Percentiles rank a stretch among this genome's conserved stretches.
phyloP scores from a whole-genome alignment of 371 early-diverging fungal genomes.

The Lichtheimia ramosa region DNA sequence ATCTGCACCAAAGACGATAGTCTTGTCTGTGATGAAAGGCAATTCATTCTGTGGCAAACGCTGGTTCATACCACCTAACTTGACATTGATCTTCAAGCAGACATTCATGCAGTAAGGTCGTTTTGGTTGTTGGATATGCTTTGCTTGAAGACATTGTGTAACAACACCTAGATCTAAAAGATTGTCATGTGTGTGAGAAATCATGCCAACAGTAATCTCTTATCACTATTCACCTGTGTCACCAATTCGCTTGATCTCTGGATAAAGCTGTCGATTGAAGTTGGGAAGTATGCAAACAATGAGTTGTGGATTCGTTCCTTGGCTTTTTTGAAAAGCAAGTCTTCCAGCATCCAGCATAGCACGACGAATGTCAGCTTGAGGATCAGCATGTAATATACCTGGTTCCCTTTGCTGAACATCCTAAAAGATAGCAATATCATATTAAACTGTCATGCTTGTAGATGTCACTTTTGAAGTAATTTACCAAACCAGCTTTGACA shows the following conservation, averaged over 20 bases:
- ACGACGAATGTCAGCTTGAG: conserved; percentile 63
- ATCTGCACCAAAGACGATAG: conserved; percentile 96
- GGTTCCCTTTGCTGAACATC: conserved; percentile 57
- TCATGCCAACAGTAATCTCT: neutral
- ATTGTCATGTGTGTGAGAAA: neutral
- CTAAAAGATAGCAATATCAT: conserved; percentile 1
- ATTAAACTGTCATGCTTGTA: neutral
- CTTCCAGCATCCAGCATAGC: conserved; percentile 71
- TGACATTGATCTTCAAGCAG: conserved; percentile 87
- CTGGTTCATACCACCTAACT: conserved; percentile 83
- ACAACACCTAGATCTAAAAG: conserved; percentile 72
- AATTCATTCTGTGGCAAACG: conserved; percentile 44
- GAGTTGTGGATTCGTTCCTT: conserved; percentile 69
- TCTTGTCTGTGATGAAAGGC: conserved; percentile 72
- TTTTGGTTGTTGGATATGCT: conserved; percentile 67
- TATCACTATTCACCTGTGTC: conserved; percentile 62
- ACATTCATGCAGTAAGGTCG: conserved; percentile 77
- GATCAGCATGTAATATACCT: conserved; percentile 71
- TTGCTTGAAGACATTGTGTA: conserved; percentile 90
- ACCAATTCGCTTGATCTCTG: conserved; percentile 90
- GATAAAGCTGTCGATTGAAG: conserved; percentile 84
- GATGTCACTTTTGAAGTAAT: no score
- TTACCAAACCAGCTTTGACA: conserved; percentile 52
- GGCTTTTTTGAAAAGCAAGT: conserved; percentile 64
- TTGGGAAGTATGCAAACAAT: conserved; percentile 84